Conservation (phyloP, 768 basidiomycete genomes). For the Pleurotus citrinopileatus region DNA sequence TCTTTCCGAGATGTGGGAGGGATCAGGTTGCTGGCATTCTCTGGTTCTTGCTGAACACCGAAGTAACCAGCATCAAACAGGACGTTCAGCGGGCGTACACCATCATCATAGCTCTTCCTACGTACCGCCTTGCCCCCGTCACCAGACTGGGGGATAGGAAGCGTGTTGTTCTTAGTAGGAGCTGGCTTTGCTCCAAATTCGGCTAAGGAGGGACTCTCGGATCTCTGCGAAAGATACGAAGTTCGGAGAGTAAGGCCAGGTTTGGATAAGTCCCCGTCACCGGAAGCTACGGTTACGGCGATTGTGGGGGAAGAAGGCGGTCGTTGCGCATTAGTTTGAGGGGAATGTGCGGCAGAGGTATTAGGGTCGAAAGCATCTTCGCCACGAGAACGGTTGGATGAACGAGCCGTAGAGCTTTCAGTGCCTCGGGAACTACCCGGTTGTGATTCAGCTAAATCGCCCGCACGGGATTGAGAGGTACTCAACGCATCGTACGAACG, state of each 20-base stretch:
- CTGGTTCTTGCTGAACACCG: conserved; percentile 10
- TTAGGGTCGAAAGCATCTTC: conserved; percentile 35
- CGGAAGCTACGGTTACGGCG: conserved; percentile 42
- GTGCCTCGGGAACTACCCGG: conserved; percentile 21
- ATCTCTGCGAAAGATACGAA: neutral
- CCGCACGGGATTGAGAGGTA: neutral
- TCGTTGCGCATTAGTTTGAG: conserved; percentile 18
- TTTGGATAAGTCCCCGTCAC: conserved; percentile 20
- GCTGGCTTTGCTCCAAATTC: conserved; percentile 11
- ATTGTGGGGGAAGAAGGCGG: conserved; percentile 30
- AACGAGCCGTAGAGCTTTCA: conserved; percentile 15
- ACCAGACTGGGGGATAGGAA: conserved; percentile 31
- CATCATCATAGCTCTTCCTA: conserved; percentile 42
- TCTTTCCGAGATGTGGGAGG: conserved; percentile 36
- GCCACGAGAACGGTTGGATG: conserved; percentile 30
- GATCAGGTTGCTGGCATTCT: conserved; percentile 26
- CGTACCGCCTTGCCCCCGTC: conserved; percentile 23
- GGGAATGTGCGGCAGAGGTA: conserved; percentile 14
- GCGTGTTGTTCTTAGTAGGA: conserved; percentile 36
- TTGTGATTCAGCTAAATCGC: conserved; percentile 7
- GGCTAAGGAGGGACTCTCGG: neutral
- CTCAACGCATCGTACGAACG: neutral
- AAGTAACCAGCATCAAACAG: conserved; percentile 17
- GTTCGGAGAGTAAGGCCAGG: neutral
- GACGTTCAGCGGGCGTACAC: conserved; percentile 40